phyloP scores from a whole-genome alignment of 805 yeast genomes.

The Komagataella phaffii region DNA sequence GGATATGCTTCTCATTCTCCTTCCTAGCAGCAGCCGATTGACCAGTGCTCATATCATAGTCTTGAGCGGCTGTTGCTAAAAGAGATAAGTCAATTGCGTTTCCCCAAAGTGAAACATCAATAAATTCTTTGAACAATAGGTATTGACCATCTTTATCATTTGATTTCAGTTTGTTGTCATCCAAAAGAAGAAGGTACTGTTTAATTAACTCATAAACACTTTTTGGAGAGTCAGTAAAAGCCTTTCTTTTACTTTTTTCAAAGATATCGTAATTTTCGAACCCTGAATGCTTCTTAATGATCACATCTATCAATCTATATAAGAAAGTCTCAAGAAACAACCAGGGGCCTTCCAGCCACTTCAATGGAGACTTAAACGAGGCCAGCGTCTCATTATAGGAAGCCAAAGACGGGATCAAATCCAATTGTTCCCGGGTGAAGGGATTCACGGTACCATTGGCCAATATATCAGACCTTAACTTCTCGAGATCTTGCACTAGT shows the following conservation, averaged over 20 bases:
- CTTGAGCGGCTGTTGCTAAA: conserved; percentile 63
- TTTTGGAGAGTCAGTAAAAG: conserved; percentile 59
- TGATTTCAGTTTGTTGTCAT: conserved; percentile 6
- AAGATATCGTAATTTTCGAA: conserved; percentile 66
- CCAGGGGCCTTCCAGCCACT: conserved; percentile 89
- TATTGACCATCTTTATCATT: conserved; percentile 28
- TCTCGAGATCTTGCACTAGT: conserved; percentile 27
- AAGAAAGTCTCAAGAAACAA: conserved; percentile 73
- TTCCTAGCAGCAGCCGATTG: conserved; percentile 86
- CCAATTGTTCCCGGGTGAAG: conserved; percentile 25
- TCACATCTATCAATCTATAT: conserved; percentile 49
- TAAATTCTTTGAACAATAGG: conserved; percentile 64
- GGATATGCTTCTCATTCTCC: conserved; percentile 64
- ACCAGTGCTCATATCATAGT: conserved; percentile 80
- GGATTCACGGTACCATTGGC: conserved; percentile 27
- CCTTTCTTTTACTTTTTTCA: conserved; percentile 49
- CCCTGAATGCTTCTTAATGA: conserved; percentile 22
- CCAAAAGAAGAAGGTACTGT: conserved; percentile 25
- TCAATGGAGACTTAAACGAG: conserved; percentile 7
- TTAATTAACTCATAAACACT: conserved; percentile 78
- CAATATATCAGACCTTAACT: conserved; percentile 29
- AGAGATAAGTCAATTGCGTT: conserved; percentile 92
- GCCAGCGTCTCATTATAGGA: conserved; percentile 37
- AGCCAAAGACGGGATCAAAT: conserved; percentile 27
- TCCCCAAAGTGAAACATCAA: conserved; percentile 93